Evolutionary conservation across 495 filamentous ascomycete genomes (phyloP).

Genomic region (Lasiosphaeria ovina): DNA sequence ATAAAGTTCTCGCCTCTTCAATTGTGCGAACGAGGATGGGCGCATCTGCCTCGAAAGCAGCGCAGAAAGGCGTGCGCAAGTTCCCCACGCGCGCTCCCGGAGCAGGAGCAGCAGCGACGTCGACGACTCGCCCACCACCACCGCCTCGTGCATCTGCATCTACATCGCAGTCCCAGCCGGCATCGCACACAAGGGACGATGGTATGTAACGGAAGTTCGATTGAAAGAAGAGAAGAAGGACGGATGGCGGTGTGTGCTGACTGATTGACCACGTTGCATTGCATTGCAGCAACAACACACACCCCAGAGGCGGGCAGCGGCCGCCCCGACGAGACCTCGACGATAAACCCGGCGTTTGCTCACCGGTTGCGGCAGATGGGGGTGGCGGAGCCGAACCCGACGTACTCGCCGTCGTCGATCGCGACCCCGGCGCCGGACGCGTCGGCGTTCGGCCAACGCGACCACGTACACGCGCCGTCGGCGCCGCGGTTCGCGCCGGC

Average conservation of each 20-base stretch:
- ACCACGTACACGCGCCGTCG: slow-evolving; percentile 9
- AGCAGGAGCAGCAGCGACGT: slow-evolving; percentile 21
- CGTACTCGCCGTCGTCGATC: slow-evolving; percentile 45
- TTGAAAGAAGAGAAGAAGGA: background rate
- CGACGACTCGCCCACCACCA: slow-evolving; percentile 10
- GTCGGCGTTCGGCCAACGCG: slow-evolving; percentile 5
- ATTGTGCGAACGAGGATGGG: slow-evolving; percentile 23
- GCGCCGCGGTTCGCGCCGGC: slow-evolving; percentile 30
- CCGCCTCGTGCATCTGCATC: slow-evolving; percentile 19
- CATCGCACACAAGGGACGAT: slow-evolving; percentile 37
- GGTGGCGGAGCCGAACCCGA: slow-evolving; percentile 47
- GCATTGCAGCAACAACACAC: background rate
- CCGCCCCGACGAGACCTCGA: slow-evolving; percentile 26
- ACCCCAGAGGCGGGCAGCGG: slow-evolving; percentile 32
- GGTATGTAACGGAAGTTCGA: slow-evolving; percentile 24
- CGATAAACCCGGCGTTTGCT: slow-evolving; percentile 35
- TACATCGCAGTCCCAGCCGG: slow-evolving; percentile 21
- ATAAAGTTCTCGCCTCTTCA: too few species aligned
- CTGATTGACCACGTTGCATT: background rate
- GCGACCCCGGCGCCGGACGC: slow-evolving; percentile 24
- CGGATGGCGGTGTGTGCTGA: background rate
- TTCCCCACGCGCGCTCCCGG: slow-evolving; percentile 42
- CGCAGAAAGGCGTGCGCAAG: slow-evolving; percentile 38
- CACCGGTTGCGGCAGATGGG: slow-evolving; percentile 46
- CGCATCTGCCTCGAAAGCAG: slow-evolving; percentile 30